phyloP scores from a whole-genome alignment of 192 early-diverging fungal species.

The Backusella liffmaniae region DNA sequence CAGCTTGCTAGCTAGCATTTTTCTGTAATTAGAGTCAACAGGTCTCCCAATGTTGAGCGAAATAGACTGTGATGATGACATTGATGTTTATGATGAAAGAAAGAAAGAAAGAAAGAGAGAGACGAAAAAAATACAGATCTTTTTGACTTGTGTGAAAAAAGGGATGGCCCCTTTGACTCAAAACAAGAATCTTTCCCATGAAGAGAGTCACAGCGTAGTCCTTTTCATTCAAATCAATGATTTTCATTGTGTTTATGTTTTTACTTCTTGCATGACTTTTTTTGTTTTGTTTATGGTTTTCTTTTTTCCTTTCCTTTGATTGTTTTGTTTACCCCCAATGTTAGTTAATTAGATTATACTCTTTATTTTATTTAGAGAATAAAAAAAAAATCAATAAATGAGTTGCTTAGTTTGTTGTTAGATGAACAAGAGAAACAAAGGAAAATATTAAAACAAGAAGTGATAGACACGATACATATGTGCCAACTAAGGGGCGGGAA shows the following conservation, averaged over 20 bases:
- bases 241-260: background rate
- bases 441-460: background rate
- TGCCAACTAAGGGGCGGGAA: background rate
- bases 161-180: background rate
- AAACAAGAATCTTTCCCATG: background rate
- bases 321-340: background rate
- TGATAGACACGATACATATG: background rate
- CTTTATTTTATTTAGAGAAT: background rate
- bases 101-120: background rate
- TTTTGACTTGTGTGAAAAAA: background rate
- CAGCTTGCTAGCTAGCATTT: slow-evolving; percentile 25
- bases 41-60: slow-evolving; percentile 20
- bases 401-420: background rate
- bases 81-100: background rate
- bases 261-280: background rate
- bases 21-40: slow-evolving; percentile 38
- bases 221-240: background rate
- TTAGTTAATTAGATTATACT: background rate
- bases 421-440: background rate
- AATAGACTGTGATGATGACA: background rate
- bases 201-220: background rate
- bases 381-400: background rate
- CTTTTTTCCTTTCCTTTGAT: background rate
- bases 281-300: background rate
- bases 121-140: background rate